These are phyloP conservation scores for Boletus holoroseus DNA, from an alignment of 1,284 basidiomycete genomes.

Conservation along the genomic window DNA sequence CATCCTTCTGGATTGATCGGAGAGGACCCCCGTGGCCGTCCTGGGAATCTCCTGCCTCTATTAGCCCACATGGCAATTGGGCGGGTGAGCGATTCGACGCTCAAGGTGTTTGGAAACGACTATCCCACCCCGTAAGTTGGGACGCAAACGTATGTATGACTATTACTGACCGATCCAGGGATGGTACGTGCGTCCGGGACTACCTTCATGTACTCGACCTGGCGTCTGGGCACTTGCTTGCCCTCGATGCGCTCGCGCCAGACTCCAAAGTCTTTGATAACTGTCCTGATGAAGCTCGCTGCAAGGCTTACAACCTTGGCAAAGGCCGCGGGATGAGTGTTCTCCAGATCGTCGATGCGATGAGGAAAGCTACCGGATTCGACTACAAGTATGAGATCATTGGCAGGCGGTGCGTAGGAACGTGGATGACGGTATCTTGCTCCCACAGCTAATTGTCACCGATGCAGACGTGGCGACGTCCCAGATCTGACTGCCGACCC, in stretches of 20 bases:
- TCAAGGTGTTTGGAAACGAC: slow-evolving; percentile 97
- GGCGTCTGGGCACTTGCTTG: slow-evolving; percentile 88
- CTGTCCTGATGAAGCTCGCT: slow-evolving; percentile 52
- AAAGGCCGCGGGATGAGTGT: slow-evolving; percentile 92
- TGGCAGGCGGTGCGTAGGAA: slow-evolving; percentile 68
- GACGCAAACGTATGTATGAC: neutral
- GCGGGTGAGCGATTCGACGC: slow-evolving; percentile 70
- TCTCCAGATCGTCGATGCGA: slow-evolving; percentile 91
- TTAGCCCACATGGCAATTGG: slow-evolving; percentile 96
- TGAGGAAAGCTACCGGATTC: slow-evolving; percentile 87
- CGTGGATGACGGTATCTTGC: neutral
- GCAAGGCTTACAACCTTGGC: slow-evolving; percentile 95
- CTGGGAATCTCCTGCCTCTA: slow-evolving; percentile 91
- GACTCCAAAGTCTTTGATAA: slow-evolving; percentile 56
- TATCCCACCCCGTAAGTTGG: slow-evolving; percentile 83
- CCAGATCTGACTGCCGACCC: slow-evolving; percentile 97
- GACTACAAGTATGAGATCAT: slow-evolving; percentile 88
- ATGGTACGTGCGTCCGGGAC: slow-evolving; percentile 96
- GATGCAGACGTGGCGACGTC: slow-evolving; percentile 83
- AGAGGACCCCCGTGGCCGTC: slow-evolving; percentile 92
- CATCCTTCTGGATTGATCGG: slow-evolving; percentile 95
- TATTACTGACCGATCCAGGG: slow-evolving; percentile 42
- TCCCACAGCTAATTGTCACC: slow-evolving; percentile 6
- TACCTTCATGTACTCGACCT: slow-evolving; percentile 98
- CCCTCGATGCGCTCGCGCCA: slow-evolving; percentile 78